Conservation (phyloP, 106 monocot species). For the Phalaenopsis aphrodite region DNA sequence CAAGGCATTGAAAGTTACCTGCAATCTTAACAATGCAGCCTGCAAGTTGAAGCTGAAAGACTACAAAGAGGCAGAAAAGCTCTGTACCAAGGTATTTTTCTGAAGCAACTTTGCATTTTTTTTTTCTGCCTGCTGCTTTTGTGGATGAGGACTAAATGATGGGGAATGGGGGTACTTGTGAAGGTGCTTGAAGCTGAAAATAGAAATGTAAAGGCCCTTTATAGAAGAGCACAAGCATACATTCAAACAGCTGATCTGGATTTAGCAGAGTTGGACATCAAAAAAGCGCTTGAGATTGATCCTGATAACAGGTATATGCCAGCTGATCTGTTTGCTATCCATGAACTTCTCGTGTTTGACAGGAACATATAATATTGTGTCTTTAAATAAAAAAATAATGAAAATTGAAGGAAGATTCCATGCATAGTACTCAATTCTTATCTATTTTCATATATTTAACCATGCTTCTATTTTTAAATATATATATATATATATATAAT, state of each 20-base stretch:
- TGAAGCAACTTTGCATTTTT: not conserved
- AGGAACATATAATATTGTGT: not conserved
- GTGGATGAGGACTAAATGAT: not conserved
- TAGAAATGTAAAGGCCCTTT: slow-evolving; percentile 74
- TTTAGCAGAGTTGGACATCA: slow-evolving; percentile 75
- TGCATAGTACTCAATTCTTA: too few relatives aligned
- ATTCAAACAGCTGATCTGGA: slow-evolving; percentile 68
- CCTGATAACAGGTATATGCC: slow-evolving; percentile 20
- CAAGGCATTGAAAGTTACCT: slow-evolving; percentile 39
- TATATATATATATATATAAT: too few relatives aligned
- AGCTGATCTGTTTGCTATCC: not conserved
- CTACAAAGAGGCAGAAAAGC: slow-evolving; percentile 45
- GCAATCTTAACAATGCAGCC: slow-evolving; percentile 54
- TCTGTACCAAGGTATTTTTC: slow-evolving; percentile 40
- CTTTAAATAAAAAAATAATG: not conserved
- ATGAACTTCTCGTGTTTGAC: not conserved
- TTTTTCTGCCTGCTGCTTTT: too few relatives aligned
- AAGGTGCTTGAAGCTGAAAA: slow-evolving; percentile 75
- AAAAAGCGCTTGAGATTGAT: slow-evolving; percentile 81
- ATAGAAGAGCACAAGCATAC: slow-evolving; percentile 75
- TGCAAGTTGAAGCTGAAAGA: slow-evolving; percentile 50
- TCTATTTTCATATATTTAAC: too few relatives aligned
- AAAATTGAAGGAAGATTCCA: not conserved
- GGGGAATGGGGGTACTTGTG: not conserved
- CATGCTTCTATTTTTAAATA: too few relatives aligned